Evolutionary conservation across 2,329 filamentous ascomycete genomes (phyloP).

Genomic region (Xylaria sp.): DNA sequence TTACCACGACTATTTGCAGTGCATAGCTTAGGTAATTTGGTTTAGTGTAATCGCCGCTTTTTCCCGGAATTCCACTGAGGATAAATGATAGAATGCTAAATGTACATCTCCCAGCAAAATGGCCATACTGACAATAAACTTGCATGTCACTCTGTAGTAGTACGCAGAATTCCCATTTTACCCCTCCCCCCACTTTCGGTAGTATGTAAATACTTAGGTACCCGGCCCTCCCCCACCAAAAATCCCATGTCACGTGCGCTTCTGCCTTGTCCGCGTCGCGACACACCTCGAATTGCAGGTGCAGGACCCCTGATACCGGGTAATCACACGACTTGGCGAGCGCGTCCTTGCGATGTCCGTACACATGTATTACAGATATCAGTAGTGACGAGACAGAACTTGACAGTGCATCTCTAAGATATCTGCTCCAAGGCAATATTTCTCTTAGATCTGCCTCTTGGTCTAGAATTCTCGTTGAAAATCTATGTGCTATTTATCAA

Average conservation of each 20-base stretch:
- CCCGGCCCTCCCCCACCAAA: not conserved
- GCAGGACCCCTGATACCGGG: not conserved
- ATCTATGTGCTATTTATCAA: slow-evolving; percentile 1
- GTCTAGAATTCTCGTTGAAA: slow-evolving; percentile 1
- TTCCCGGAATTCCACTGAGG: not conserved
- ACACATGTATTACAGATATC: not conserved
- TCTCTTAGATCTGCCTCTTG: not conserved
- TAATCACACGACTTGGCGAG: not conserved
- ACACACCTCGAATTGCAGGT: not conserved
- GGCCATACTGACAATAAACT: not conserved
- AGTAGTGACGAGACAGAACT: not conserved
- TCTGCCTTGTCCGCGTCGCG: slow-evolving; percentile 5
- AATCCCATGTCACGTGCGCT: slow-evolving; percentile 3
- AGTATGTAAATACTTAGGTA: not conserved
- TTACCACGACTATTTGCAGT: not conserved
- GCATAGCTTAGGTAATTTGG: not conserved
- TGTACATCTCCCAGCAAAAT: not conserved
- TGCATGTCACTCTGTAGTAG: too few relatives aligned
- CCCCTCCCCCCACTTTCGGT: slow-evolving; percentile 12
- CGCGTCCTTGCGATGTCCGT: not conserved
- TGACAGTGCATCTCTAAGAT: slow-evolving; percentile 1
- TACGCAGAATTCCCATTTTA: too few relatives aligned
- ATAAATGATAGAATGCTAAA: not conserved
- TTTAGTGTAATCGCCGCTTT: slow-evolving; percentile 7
- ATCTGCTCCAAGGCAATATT: not conserved